Base-by-base conservation (phyloP, 176 grass and related monocot species). In the Elaeis guineensis region DNA sequence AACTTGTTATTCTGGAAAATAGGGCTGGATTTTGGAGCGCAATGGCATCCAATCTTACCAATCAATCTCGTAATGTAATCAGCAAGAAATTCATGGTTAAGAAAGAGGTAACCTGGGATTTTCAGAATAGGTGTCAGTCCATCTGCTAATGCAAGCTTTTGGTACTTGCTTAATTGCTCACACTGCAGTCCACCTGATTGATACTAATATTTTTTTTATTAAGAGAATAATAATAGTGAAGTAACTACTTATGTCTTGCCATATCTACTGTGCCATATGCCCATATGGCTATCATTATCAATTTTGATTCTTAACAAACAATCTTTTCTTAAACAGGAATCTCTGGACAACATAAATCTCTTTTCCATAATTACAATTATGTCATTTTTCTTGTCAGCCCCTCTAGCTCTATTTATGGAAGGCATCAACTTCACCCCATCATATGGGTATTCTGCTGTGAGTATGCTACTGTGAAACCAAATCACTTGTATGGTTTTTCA, bases 1-100 rank as follows among this genome's bases (percentile, higher is more conserved):
- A 44, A 44, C 35, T 44, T 44, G 35, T 44, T 44, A 44, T 44
- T 44, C 55, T 16, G 4, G 25, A 25, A 66, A 64, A 15, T 78
- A 95, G 85, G 89, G 63, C 69, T 20, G 89, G 89, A 32, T 95
- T 95, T 78, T 95, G 81, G 89, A 95, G 81, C 59, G 85, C 89
- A 65, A 89, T 95, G 85, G 89, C 89, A 5, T 95, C 89, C 5
- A 95, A 89, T 64, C 78, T 95, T 18, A 61, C 76, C 32, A 58
- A 84, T 78, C 89, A 95, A 61, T 82, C 89, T 16, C 86, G 89
- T 62, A 95, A 95, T 44, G 85, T 85, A 9, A 67, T 95, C 35
- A 82, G 89, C 81, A 95, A 95, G 68, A 79, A 79, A 65, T 50
- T 89, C 19, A 82, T 89, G 29, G 78, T 39, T 25, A 77, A 64